Evolutionary conservation across 2,329 filamentous ascomycete genomes (phyloP).

Genomic region (Akanthomyces dipterigenus): DNA sequence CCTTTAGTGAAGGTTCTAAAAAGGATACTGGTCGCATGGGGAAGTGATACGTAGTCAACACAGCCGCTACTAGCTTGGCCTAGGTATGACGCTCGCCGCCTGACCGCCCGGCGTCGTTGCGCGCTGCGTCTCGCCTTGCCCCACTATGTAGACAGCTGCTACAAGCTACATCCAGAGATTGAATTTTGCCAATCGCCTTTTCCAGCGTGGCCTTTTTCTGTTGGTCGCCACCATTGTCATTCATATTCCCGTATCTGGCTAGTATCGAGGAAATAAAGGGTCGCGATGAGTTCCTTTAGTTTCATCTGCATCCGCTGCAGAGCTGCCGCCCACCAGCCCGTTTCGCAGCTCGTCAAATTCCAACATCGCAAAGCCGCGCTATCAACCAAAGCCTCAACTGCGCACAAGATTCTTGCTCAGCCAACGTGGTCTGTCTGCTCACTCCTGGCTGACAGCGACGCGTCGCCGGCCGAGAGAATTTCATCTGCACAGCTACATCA

Average conservation of each 20-base stretch:
- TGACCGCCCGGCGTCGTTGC: constrained; percentile 6
- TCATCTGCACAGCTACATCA: constrained; percentile 67
- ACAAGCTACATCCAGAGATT: background rate
- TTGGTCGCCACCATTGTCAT: background rate
- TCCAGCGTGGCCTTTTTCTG: background rate
- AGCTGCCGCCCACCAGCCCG: constrained; percentile 19
- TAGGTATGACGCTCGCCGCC: constrained; percentile 11
- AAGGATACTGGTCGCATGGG: constrained; percentile 2
- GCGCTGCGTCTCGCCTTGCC: background rate
- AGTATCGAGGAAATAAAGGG: too few relatives aligned
- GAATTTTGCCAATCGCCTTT: background rate
- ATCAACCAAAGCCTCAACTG: constrained; percentile 16
- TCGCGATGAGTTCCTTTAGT: background rate
- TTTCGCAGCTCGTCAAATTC: constrained; percentile 12
- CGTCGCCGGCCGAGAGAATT: constrained; percentile 37
- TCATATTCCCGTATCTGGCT: too few relatives aligned
- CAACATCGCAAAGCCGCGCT: constrained; percentile 11
- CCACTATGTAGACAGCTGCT: constrained; percentile 3
- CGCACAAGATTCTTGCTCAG: constrained; percentile 50
- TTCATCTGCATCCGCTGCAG: constrained; percentile 26
- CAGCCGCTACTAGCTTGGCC: background rate
- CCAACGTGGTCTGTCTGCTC: constrained; percentile 81
- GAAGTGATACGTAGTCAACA: constrained; percentile 9
- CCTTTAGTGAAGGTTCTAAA: background rate
- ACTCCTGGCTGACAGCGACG: constrained; percentile 42